Base-by-base conservation (phyloP, 2,329 filamentous ascomycete species). In the Celoporthe dispersa region DNA sequence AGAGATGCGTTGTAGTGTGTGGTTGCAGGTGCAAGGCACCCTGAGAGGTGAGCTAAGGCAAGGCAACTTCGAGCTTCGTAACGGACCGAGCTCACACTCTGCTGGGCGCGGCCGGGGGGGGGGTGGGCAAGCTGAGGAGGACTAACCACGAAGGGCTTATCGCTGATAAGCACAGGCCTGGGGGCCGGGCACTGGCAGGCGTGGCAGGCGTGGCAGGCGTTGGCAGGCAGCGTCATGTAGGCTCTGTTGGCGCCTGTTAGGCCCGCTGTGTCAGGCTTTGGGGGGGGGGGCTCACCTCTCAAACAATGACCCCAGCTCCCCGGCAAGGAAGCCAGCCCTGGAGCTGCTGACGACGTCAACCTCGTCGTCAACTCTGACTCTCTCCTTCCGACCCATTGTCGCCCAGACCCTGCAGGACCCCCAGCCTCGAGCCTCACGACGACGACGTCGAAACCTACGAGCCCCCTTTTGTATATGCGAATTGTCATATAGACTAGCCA, bases 21-120 rank as follows among this genome's bases (percentile, higher is more conserved):
- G 60, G 66, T 70, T 66, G 68, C 63, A 72, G 60, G 60, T 62
- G 33, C 33, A 12, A 14, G 35, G 37, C 35, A n/a, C 39, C 5
- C 39, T 37, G 35, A 19, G 28, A 60, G 31, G 31, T 14, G 5
- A 33, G 33, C 16, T n/a, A 53, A 61, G 59, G 71, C 71, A 73
- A 72, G 74, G 74, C 74, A 76, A 73, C 74, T 75, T 72, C 72
- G 71, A 76, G 74, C 74, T 76, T 73, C 74, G 72, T 75, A 71
- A 69, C 71, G 74, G 44, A 66, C 51, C 33, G 71, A 66, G 51
- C 71, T 64, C 64, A 65, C 62, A 33, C 66, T 33, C 66, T 55
- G 25, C 51, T 28, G 25, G 51, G n/a, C 19, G n/a, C n/a, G 51
- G 35, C 5, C 51, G 66, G 41, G 41, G 62, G 62, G 7, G 37